phyloP scores from a whole-genome alignment of 1,284 basidiomycete species.

The Amylostereum areolatum region DNA sequence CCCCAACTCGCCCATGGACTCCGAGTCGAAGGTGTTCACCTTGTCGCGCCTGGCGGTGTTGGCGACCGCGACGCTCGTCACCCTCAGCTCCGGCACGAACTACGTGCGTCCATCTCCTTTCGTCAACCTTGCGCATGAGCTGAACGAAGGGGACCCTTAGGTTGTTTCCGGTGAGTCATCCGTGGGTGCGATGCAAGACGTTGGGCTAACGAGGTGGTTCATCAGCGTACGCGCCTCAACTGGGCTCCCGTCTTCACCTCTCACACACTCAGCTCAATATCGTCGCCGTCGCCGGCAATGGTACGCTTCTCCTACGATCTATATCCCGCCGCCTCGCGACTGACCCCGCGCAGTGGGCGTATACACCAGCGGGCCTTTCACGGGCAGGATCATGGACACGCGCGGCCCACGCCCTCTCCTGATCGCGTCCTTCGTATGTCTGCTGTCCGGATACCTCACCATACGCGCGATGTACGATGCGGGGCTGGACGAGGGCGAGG shows the following conservation, averaged over 20 bases:
- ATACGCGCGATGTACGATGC: constrained; percentile 57
- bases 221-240: constrained; percentile 74
- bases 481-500: constrained; percentile 29
- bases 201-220: not conserved
- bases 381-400: constrained; percentile 64
- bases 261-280: constrained; percentile 74
- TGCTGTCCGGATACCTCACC: constrained; percentile 61
- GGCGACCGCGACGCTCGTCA: constrained; percentile 48
- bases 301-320: constrained; percentile 28
- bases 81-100: constrained; percentile 63
- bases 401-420: constrained; percentile 53
- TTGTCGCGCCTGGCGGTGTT: constrained; percentile 38
- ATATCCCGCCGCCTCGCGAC: constrained; percentile 1
- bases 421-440: constrained; percentile 39
- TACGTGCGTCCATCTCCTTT: constrained; percentile 43
- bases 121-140: not conserved
- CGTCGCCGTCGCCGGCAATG: constrained; percentile 63
- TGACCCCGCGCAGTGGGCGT: constrained; percentile 41
- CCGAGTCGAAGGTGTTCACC: constrained; percentile 21
- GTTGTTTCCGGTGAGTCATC: constrained; percentile 42
- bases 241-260: constrained; percentile 63
- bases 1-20: no score
- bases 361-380: constrained; percentile 55
- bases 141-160: constrained; percentile 16
- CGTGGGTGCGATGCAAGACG: not conserved